A percentile compares a stretch with the other conserved stretches of the same genome.
phyloP scores from a whole-genome alignment of 805 yeast species.

The Sungouiella blattae region DNA sequence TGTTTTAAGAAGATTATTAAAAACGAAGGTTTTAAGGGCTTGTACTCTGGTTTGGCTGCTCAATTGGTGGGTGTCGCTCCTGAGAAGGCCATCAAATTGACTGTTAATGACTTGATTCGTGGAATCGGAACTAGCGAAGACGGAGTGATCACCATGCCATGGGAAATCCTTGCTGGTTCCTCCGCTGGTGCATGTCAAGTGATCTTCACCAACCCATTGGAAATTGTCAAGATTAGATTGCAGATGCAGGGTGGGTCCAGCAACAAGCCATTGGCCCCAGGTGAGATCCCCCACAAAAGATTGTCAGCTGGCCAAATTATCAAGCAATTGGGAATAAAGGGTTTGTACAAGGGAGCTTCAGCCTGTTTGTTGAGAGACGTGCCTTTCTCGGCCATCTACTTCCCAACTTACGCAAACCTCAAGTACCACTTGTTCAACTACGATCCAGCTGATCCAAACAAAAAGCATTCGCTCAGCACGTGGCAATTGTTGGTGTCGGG shows the following conservation, averaged over 20 bases:
- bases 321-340: constrained; percentile 72
- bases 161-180: constrained; percentile 87
- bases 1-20: constrained; percentile 76
- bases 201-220: constrained; percentile 91
- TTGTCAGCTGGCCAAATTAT: constrained; percentile 68
- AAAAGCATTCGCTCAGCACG: constrained; percentile 60
- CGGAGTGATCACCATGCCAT: constrained; percentile 42
- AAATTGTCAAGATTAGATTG: constrained; percentile 89
- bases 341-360: constrained; percentile 85
- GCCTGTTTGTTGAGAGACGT: constrained; percentile 95
- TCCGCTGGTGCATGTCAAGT: constrained; percentile 97
- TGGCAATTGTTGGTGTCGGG: constrained; percentile 87
- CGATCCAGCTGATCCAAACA: constrained; percentile 65
- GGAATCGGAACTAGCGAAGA: constrained; percentile 54
- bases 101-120: constrained; percentile 87
- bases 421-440: constrained; percentile 78
- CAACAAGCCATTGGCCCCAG: constrained; percentile 17
- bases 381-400: constrained; percentile 94
- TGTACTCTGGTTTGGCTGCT: constrained; percentile 90
- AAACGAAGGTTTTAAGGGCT: constrained; percentile 78
- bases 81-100: constrained; percentile 93
- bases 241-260: constrained; percentile 82
- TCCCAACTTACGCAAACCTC: constrained; percentile 94
- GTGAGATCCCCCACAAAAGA: constrained; percentile 42
- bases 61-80: constrained; percentile 98